phyloP scores from a whole-genome alignment of 805 yeast species.

The Alloascoidea africana region DNA sequence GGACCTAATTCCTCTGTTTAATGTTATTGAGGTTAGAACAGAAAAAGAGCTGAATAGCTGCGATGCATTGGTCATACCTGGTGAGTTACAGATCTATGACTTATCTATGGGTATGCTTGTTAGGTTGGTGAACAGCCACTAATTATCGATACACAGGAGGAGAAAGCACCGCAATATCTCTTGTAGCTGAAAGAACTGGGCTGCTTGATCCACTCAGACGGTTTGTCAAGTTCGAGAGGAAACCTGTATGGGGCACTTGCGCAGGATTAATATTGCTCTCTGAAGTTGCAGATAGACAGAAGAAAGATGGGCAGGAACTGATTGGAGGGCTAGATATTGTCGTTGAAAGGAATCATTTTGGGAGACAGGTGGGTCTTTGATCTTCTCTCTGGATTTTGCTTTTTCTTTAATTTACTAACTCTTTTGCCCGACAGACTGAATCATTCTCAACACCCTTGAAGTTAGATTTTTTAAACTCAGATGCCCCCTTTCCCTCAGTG shows the following conservation, averaged over 20 bases:
- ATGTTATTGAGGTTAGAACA: slow-evolving; percentile 34
- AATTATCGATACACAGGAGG: slow-evolving; percentile 24
- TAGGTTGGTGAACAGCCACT: no score
- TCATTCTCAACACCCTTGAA: background rate
- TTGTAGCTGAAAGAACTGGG: slow-evolving; percentile 51
- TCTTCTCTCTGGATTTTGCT: slow-evolving; percentile 25
- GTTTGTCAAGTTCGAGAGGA: slow-evolving; percentile 28
- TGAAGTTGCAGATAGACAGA: slow-evolving; percentile 31
- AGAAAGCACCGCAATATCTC: slow-evolving; percentile 54
- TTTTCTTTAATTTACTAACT: slow-evolving; percentile 7
- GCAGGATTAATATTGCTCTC: slow-evolving; percentile 67
- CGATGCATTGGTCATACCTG: slow-evolving; percentile 53
- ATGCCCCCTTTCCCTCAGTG: slow-evolving; percentile 22
- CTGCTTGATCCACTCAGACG: slow-evolving; percentile 36
- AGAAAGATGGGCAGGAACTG: slow-evolving; percentile 30
- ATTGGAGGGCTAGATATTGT: slow-evolving; percentile 51
- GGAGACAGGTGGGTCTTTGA: slow-evolving; percentile 59
- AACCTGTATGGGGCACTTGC: slow-evolving; percentile 76
- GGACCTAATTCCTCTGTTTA: slow-evolving; percentile 13
- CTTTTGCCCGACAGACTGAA: background rate
- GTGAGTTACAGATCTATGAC: slow-evolving; percentile 15
- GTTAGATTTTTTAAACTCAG: slow-evolving; percentile 22
- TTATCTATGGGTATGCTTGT: no score
- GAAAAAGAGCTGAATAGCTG: slow-evolving; percentile 31
- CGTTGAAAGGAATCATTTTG: slow-evolving; percentile 64